A percentile compares a stretch with the other conserved stretches of the same genome.
phyloP scores from a whole-genome alignment of 768 basidiomycete genomes.

The Plicaturopsis crispa region DNA sequence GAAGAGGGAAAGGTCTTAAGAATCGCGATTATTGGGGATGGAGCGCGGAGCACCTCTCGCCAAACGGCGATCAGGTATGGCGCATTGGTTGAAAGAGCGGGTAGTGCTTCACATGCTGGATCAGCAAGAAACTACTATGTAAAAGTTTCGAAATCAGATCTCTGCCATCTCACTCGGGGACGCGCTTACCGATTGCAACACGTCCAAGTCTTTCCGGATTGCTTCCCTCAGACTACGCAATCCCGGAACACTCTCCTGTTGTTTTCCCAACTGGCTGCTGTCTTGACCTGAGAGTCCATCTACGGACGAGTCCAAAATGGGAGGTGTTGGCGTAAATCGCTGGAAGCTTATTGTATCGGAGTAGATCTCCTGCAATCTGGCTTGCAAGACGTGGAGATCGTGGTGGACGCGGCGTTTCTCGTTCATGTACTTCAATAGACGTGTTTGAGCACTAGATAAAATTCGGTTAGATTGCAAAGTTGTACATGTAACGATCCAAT shows the following conservation, averaged over 20 bases:
- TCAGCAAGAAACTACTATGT: conserved; percentile 58
- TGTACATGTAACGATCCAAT: too few relatives aligned
- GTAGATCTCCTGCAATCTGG: conserved; percentile 15
- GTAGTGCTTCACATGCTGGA: conserved; percentile 33
- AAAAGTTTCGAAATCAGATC: conserved; percentile 4
- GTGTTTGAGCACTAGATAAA: too few relatives aligned
- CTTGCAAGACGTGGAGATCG: conserved; percentile 4
- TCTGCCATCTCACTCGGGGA: not conserved
- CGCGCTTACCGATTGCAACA: not conserved
- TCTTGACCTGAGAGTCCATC: conserved; percentile 8
- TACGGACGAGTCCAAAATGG: conserved; percentile 28
- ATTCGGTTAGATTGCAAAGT: too few relatives aligned
- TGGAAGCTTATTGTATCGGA: conserved; percentile 18
- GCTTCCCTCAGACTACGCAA: not conserved
- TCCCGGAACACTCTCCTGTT: not conserved
- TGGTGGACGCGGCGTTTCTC: not conserved
- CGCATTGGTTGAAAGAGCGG: conserved; percentile 65
- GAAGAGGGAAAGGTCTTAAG: conserved; percentile 43
- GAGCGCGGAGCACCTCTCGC: conserved; percentile 65
- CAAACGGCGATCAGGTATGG: conserved; percentile 78
- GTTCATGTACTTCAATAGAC: not conserved
- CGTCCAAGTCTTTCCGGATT: not conserved
- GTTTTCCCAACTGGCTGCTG: not conserved
- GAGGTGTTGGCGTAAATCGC: conserved; percentile 14
- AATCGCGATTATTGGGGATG: conserved; percentile 47